Conservation (phyloP, 805 yeast species). For the Clavispora vitiphila region DNA sequence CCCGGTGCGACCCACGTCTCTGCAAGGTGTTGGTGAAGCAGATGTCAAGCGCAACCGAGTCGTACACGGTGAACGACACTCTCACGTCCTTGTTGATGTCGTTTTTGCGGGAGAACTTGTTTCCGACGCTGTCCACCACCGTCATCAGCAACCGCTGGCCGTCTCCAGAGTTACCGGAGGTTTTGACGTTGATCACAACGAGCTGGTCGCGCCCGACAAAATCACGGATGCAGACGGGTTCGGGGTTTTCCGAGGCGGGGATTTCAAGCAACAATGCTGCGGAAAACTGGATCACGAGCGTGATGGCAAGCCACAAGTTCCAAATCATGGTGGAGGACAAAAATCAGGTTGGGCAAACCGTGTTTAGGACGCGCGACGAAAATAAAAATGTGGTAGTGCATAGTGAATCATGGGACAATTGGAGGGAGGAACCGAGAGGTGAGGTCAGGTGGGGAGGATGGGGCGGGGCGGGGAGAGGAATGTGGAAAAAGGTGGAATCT, state of each 20-base stretch:
- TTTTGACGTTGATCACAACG: slow-evolving; percentile 77
- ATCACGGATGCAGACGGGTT: slow-evolving; percentile 86
- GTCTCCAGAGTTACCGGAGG: slow-evolving; percentile 75
- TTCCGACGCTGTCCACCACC: slow-evolving; percentile 76
- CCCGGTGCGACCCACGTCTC: slow-evolving; percentile 18
- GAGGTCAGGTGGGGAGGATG: no score
- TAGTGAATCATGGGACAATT: no score
- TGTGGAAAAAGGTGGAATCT: no score
- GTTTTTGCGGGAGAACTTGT: slow-evolving; percentile 70
- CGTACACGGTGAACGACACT: slow-evolving; percentile 81
- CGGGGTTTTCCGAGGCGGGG: slow-evolving; percentile 41
- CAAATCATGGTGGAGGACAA: slow-evolving; percentile 7
- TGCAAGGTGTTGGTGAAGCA: slow-evolving; percentile 70
- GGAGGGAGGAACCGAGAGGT: no score
- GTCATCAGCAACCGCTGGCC: slow-evolving; percentile 73
- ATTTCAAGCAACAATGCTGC: slow-evolving; percentile 49
- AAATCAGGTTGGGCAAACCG: neutral
- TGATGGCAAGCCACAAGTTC: slow-evolving; percentile 11
- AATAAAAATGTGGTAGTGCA: neutral
- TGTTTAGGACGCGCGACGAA: slow-evolving; percentile 2
- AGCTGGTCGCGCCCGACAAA: slow-evolving; percentile 79
- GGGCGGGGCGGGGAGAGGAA: no score
- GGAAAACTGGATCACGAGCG: slow-evolving; percentile 20
- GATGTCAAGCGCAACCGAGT: slow-evolving; percentile 81
- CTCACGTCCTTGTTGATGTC: slow-evolving; percentile 69